phyloP scores from a whole-genome alignment of 2,329 filamentous ascomycete genomes.

The Colletotrichum magnum region DNA sequence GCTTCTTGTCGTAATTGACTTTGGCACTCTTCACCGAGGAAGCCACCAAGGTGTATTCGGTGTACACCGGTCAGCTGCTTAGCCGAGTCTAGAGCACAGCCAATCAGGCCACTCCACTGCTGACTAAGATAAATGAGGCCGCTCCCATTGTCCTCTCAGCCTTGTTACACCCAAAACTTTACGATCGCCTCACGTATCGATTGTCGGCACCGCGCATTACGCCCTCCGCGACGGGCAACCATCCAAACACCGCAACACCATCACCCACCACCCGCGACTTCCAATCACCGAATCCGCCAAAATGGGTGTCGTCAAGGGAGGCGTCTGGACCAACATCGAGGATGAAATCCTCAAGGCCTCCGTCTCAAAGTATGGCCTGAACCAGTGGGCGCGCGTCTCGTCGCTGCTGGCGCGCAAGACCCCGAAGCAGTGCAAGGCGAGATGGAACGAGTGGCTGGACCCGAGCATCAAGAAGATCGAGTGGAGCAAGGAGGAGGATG shows the following conservation, averaged over 20 bases:
- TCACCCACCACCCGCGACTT: neutral
- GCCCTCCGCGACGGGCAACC: slow-evolving; percentile 28
- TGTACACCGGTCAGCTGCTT: slow-evolving; percentile 3
- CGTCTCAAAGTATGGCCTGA: slow-evolving; percentile 94
- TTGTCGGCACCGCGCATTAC: slow-evolving; percentile 11
- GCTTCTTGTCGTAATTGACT: slow-evolving; percentile 21
- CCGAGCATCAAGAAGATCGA: slow-evolving; percentile 98
- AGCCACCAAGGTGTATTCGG: neutral
- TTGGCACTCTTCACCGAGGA: neutral
- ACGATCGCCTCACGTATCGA: slow-evolving; percentile 23
- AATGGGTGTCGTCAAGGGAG: slow-evolving; percentile 82
- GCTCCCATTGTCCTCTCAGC: slow-evolving; percentile 10
- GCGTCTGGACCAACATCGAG: slow-evolving; percentile 83
- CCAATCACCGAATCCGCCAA: slow-evolving; percentile 44
- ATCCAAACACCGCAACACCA: slow-evolving; percentile 11
- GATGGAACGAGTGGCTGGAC: slow-evolving; percentile 99
- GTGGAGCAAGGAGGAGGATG: slow-evolving; percentile 98
- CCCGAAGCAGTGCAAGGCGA: slow-evolving; percentile 98
- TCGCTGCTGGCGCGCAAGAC: slow-evolving; percentile 97
- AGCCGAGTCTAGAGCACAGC: neutral
- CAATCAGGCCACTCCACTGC: neutral
- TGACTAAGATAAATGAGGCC: slow-evolving; percentile 22
- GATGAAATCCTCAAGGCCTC: slow-evolving; percentile 98
- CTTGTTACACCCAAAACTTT: slow-evolving; percentile 35
- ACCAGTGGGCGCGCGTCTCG: slow-evolving; percentile 98